Base-by-base conservation (phyloP, 2,329 filamentous ascomycete genomes). In the Cytospora leucostoma region DNA sequence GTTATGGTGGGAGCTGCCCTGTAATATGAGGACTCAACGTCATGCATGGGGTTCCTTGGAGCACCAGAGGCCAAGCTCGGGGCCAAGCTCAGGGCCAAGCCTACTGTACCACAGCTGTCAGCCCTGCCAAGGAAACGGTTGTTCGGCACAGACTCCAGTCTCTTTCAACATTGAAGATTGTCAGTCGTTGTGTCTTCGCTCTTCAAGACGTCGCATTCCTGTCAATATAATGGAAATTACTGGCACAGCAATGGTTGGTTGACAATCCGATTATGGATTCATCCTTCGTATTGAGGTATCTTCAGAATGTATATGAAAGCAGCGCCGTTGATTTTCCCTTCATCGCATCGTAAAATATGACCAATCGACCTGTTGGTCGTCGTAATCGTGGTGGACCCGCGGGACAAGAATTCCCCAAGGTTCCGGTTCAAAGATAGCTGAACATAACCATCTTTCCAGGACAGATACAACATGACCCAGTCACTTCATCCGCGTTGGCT, bases 51-150 rank as follows among this genome's bases (percentile, higher is more conserved):
- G 2, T 27, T 4, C 27, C 27, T 27, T 47, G 44, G 44, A 21
- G 44, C 44, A 11, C 44, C 44, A 19, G 19, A 21, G n/a, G 44
- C 21, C 44, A 47, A 7, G n/a, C 12, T 6, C 19, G 3, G 5
- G 4, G 21, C 4, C 44, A 47, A 47, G 44, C 44, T 47, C 21
- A 19, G 44, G n/a, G 44, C 44, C 44, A 47, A 47, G 44, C 44
- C 44, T 2, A 47, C 44, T 21, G n/a, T 19, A 11, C 4, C 17
- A 10, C 21, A n/a, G 10, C 44, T 11, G 3, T 47, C 44, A 47
- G 44, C 44, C 44, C 44, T 47, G 44, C 44, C 44, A 47, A 47
- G 44, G n/a, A 47, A 47, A 47, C 44, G n/a, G 44, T 47, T 19
- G 3, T 4, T 47, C 17, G 7, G 40, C 17, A 40, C 38, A 7